Base-by-base conservation (phyloP, 345 rosid genomes). In the Geranium rotundifolium region DNA sequence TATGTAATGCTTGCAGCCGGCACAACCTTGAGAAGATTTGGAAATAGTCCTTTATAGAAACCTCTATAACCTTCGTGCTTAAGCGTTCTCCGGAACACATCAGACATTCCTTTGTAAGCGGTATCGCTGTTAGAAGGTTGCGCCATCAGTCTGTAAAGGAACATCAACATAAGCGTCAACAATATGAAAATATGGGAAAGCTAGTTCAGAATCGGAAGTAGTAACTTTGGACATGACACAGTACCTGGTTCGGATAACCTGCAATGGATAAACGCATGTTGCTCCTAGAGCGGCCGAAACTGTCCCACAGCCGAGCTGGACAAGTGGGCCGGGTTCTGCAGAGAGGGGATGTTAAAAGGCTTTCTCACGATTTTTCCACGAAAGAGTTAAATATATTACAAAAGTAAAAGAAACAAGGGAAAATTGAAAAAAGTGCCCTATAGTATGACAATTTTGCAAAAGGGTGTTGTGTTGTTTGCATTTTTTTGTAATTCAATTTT, bases 261-360 rank as follows among this genome's bases (percentile, higher is more conserved):
- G 98, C 79, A 91, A 82, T 37, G 98, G 98, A 73, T 91, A 91
- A 46, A 91, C 96, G 69, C 96, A 85, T 31, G 95, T 87, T 75
- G 95, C 98, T 69, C 95, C 98, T 60, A 89, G 80, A 65, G 95
- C 83, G 66, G 90, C 96, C 7, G 98, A 89, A 65, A 85, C 54
- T 61, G 86, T 91, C 66, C 96, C 98, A 30, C 95, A 89, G 56
- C 95, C 87, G 76, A 91, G 77, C 73, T 85, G 98, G 60, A 85
- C 76, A 4, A 87, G 81, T n/a, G 96, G 85, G 59, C 98, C 95
- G 27, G 96, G 92, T 68, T 82, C 98, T 87, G 67, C 61, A 66
- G 19, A 18, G 20, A 18, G 10, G 19, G 27, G 27, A 30, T 62
- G 14, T 13, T 10, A 6, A 27, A 20, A 19, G 29, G 19, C 17